Evolutionary conservation across 1,284 basidiomycete species (phyloP).

Genomic region (Puccinia brachypodii): DNA sequence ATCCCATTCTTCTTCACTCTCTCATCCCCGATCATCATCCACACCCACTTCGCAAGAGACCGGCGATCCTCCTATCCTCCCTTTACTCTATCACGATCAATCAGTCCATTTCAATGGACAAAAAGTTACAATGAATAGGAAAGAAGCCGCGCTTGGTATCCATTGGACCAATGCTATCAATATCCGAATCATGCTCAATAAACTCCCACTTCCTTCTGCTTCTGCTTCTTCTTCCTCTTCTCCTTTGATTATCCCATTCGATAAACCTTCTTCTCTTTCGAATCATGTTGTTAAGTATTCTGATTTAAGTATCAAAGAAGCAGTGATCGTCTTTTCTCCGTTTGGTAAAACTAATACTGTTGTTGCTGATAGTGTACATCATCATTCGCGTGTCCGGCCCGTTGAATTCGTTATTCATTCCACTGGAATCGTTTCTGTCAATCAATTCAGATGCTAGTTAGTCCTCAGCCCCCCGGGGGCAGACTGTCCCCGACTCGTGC

Average conservation of each 20-base stretch:
- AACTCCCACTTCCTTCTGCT: constrained; percentile 58
- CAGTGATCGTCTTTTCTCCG: constrained; percentile 32
- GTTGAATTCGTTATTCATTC: constrained; percentile 36
- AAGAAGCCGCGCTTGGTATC: constrained; percentile 79
- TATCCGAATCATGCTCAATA: constrained; percentile 73
- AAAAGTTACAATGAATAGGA: constrained; percentile 62
- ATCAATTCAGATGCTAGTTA: no score
- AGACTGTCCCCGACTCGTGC: no score
- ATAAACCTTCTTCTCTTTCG: neutral
- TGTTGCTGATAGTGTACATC: no score
- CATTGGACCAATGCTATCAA: constrained; percentile 90
- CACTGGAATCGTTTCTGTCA: constrained; percentile 16
- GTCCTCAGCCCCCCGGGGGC: no score
- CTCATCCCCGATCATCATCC: neutral
- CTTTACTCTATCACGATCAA: constrained; percentile 69
- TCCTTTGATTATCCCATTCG: neutral
- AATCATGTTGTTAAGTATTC: neutral
- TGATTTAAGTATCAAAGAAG: neutral
- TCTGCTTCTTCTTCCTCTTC: neutral
- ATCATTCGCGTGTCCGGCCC: neutral
- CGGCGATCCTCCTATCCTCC: no score
- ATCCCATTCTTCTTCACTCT: neutral
- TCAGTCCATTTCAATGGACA: constrained; percentile 68
- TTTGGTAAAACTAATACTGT: constrained; percentile 21
- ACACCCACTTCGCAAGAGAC: constrained; percentile 52